These are phyloP conservation scores for Monosporascus sp. DNA, from an alignment of 2,329 filamentous ascomycete species.

Conservation along the genomic window DNA sequence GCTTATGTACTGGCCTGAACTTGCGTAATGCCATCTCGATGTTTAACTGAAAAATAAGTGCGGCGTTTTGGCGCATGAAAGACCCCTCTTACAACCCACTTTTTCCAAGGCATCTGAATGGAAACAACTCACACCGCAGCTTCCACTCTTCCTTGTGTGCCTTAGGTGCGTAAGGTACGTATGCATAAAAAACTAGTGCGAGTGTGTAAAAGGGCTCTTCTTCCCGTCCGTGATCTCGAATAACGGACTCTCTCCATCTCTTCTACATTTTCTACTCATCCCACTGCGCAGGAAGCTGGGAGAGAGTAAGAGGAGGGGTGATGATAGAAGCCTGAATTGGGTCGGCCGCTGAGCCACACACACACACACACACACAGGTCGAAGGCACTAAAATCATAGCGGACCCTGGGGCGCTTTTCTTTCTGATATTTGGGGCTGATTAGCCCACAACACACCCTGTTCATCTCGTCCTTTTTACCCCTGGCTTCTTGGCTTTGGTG, in stretches of 20 bases:
- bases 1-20: too few species aligned
- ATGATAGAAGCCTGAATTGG: not conserved
- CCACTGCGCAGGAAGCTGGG: too few species aligned
- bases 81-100: not conserved
- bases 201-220: not conserved
- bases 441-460: not conserved
- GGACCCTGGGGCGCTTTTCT: not conserved
- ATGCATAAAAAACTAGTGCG: not conserved
- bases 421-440: not conserved
- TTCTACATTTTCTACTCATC: not conserved
- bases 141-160: not conserved
- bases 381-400: not conserved
- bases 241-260: not conserved
- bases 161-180: not conserved
- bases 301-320: not conserved
- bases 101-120: not conserved
- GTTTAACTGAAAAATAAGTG: too few species aligned
- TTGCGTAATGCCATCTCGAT: too few species aligned
- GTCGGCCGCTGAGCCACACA: not conserved
- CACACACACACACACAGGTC: not conserved
- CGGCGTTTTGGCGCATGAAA: too few species aligned
- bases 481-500: not conserved
- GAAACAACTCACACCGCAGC: not conserved
- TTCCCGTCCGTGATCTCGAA: not conserved
- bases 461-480: too few species aligned